Conservation (phyloP, 306 rosid genomes). For the Canavalia gladiata region DNA sequence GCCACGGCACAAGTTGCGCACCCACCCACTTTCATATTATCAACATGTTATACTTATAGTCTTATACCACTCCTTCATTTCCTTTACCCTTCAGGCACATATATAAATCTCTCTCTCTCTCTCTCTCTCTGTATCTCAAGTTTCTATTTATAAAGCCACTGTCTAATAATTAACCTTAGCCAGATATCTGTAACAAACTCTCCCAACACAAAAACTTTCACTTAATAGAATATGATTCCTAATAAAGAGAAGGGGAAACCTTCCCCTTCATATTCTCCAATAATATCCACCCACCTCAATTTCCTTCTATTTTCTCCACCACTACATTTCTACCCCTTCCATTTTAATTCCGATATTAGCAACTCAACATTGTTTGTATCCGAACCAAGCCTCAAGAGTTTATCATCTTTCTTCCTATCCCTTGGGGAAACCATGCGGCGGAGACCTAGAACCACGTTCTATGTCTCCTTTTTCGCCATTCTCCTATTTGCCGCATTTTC, state of each 20-base stretch:
- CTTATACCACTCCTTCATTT: neutral
- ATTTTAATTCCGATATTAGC: neutral
- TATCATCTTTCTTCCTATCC: neutral
- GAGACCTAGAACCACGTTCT: conserved; percentile 49
- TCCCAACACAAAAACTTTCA: neutral
- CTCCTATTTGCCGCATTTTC: conserved; percentile 50
- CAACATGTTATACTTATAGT: neutral
- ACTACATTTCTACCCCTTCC: neutral
- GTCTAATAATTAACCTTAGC: neutral
- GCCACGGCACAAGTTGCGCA: no score
- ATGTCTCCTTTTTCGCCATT: conserved; percentile 45
- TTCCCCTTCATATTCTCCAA: neutral
- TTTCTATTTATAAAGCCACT: conserved; percentile 5
- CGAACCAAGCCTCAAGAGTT: neutral
- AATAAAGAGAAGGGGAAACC: neutral
- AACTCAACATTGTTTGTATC: neutral
- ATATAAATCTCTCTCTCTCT: neutral
- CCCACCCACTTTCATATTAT: no score
- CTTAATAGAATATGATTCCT: conserved; percentile 12
- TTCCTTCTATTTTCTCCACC: neutral
- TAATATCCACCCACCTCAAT: neutral
- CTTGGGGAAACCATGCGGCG: conserved; percentile 57
- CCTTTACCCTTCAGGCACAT: no score
- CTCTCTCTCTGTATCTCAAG: no score
- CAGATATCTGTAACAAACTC: conserved; percentile 15